phyloP scores from a whole-genome alignment of 129 eudicot genomes.

The Ambrosia artemisiifolia region DNA sequence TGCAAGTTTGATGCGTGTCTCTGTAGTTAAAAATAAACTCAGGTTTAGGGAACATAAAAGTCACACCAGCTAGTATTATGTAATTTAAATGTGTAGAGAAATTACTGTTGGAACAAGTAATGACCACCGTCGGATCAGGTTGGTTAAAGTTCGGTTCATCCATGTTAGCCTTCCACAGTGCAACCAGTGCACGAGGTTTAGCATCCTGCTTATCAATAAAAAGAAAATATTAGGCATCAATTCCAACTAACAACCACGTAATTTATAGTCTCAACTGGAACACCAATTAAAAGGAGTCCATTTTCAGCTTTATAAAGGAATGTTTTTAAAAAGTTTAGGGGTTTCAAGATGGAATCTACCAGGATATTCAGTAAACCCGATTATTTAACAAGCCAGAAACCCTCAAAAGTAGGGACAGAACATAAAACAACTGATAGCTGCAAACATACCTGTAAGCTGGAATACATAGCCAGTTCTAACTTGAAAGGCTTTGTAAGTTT shows the following conservation, averaged over 20 bases:
- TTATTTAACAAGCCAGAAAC: not conserved
- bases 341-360: not conserved
- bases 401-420: not conserved
- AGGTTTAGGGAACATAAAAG: slow-evolving; percentile 15
- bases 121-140: slow-evolving; percentile 74
- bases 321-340: not conserved
- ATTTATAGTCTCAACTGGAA: not conserved
- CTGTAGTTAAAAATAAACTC: slow-evolving; percentile 39
- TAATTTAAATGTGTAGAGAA: slow-evolving; percentile 23
- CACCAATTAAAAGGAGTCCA: not conserved
- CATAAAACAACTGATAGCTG: slow-evolving; percentile 4
- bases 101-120: slow-evolving; percentile 69
- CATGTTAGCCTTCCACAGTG: slow-evolving; percentile 91
- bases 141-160: slow-evolving; percentile 77
- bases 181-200: slow-evolving; percentile 64
- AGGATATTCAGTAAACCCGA: not conserved
- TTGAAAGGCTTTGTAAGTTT: slow-evolving; percentile 63
- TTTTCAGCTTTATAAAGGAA: not conserved
- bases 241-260: not conserved
- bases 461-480: slow-evolving; percentile 90
- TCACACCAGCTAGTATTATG: slow-evolving; percentile 24
- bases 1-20: slow-evolving; percentile 74
- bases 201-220: slow-evolving; percentile 63
- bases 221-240: not conserved
- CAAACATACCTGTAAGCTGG: slow-evolving; percentile 51